These are phyloP conservation scores for Byssochlamys sp. DNA, from an alignment of 2,329 filamentous ascomycete species.

Conservation along the genomic window DNA sequence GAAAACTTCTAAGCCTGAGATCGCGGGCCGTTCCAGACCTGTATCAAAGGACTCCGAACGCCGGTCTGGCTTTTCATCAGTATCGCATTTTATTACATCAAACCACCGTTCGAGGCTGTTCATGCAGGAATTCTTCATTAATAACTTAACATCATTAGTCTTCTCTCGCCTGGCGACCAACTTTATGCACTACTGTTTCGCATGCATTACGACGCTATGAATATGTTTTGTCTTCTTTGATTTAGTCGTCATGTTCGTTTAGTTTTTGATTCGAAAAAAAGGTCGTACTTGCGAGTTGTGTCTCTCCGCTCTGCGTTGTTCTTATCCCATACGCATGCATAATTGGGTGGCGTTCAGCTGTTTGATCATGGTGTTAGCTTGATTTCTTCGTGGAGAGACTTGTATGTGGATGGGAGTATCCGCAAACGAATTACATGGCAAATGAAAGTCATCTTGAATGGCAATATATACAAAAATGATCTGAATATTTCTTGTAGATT, in stretches of 20 bases:
- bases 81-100: neutral
- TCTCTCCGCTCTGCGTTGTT: neutral
- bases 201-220: neutral
- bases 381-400: neutral
- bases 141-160: neutral
- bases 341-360: neutral
- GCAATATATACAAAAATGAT: neutral
- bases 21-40: neutral
- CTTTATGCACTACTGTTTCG: neutral
- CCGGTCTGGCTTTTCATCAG: neutral
- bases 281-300: neutral
- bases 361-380: neutral
- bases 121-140: neutral
- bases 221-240: neutral
- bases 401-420: neutral
- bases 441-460: neutral
- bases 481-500: neutral
- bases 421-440: neutral
- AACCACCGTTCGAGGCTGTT: neutral
- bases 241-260: neutral
- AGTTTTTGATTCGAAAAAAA: neutral
- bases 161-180: neutral
- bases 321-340: neutral
- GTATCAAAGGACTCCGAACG: neutral
- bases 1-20: neutral